phyloP scores from a whole-genome alignment of 176 grass and related monocot genomes.

The Hyparrhenia diplandra region DNA sequence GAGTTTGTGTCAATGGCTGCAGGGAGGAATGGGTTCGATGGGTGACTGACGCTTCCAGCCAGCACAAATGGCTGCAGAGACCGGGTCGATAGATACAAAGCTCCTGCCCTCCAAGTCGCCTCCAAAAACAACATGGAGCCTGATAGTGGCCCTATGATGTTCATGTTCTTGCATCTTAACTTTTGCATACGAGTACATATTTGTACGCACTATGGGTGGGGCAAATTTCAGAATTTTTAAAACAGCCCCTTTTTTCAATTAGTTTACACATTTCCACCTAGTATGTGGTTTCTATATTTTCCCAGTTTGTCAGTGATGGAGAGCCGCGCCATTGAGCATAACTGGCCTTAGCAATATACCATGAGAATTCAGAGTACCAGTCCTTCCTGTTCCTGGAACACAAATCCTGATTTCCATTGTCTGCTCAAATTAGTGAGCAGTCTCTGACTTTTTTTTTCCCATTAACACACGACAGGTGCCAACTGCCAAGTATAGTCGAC shows the following conservation, averaged over 20 bases:
- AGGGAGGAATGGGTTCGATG: not conserved
- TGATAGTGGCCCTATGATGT: not conserved
- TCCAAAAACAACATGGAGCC: not conserved
- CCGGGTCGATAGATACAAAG: too few species aligned
- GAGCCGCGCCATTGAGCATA: not conserved
- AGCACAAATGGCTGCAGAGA: too few species aligned
- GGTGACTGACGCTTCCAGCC: not conserved
- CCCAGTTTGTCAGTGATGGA: not conserved
- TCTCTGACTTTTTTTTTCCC: not conserved
- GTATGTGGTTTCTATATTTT: too few species aligned
- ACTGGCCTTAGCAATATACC: not conserved
- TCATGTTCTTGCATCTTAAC: too few species aligned
- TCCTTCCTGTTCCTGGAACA: not conserved
- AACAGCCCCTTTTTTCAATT: too few species aligned
- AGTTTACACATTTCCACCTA: too few species aligned
- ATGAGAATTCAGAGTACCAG: not conserved
- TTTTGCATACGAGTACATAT: too few species aligned
- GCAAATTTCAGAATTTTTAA: too few species aligned
- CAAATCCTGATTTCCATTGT: not conserved
- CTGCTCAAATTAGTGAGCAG: not conserved
- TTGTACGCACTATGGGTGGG: too few species aligned
- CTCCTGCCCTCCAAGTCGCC: too few species aligned
- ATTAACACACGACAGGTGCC: too few species aligned
- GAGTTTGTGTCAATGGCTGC: too few species aligned
- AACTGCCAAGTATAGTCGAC: not conserved